These are phyloP conservation scores for Lentinula boryana DNA, from an alignment of 768 basidiomycete genomes.

Conservation along the genomic window DNA sequence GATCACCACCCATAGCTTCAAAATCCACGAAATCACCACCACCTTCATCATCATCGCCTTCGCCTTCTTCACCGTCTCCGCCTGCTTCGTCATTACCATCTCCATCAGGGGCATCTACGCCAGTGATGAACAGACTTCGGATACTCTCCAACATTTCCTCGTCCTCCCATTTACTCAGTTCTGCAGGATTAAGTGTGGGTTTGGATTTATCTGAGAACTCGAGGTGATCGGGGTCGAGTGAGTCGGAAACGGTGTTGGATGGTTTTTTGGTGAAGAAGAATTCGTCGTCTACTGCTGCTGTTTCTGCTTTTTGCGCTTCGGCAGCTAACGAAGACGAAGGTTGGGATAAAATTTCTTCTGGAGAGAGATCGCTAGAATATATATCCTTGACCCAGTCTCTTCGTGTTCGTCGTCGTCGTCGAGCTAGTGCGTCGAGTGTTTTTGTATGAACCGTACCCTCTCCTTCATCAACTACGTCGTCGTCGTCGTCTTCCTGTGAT, in stretches of 20 bases:
- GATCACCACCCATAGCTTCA: constrained; percentile 17
- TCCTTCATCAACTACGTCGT: background rate
- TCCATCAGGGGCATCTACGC: constrained; percentile 28
- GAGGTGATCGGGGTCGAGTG: constrained; percentile 17
- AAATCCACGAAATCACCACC: constrained; percentile 38
- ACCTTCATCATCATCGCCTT: constrained; percentile 35
- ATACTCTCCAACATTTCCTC: constrained; percentile 84
- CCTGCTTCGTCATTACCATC: constrained; percentile 15
- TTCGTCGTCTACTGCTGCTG: constrained; percentile 36
- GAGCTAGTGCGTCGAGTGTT: background rate
- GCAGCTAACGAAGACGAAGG: constrained; percentile 3
- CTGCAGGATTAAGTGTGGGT: constrained; percentile 32
- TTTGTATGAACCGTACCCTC: background rate
- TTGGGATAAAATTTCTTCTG: constrained; percentile 54
- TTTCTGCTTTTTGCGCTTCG: constrained; percentile 17
- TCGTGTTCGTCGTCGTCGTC: constrained; percentile 24
- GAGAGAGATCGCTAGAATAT: constrained; percentile 64
- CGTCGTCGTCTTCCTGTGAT: constrained; percentile 21
- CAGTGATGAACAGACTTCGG: constrained; percentile 87
- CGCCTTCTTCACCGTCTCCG: constrained; percentile 25
- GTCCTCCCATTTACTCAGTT: constrained; percentile 73
- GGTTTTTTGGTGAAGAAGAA: constrained; percentile 61
- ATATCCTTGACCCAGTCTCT: constrained; percentile 85
- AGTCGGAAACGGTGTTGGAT: constrained; percentile 7
- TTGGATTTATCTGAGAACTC: constrained; percentile 70